A percentile compares a stretch with the other conserved stretches of the same genome.
Conservation (phyloP, 306 rosid genomes). For the Vigna hirtella region DNA sequence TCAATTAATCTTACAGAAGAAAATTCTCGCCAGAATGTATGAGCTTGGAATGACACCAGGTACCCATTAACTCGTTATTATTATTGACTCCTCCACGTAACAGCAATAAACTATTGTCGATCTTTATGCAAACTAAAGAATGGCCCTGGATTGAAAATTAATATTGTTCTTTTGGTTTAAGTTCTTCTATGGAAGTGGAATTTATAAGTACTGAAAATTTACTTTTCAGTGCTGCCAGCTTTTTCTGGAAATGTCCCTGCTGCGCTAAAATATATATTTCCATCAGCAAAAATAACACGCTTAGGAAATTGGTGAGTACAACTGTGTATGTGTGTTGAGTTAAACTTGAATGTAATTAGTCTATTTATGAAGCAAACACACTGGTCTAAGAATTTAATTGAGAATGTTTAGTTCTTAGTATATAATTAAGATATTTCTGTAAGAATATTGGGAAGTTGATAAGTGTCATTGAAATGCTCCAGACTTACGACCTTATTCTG, state of each 20-base stretch:
- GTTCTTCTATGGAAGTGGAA: conserved; percentile 19
- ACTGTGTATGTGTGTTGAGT: conserved; percentile 14
- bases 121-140: conserved; percentile 15
- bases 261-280: conserved; percentile 66
- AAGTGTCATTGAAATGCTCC: background rate
- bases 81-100: conserved; percentile 3
- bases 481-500: background rate
- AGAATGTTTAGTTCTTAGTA: background rate
- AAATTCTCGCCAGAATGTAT: conserved; percentile 75
- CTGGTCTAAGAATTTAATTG: conserved; percentile 14
- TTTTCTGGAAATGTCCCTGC: conserved; percentile 97
- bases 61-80: conserved; percentile 40
- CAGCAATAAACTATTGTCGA: conserved; percentile 1
- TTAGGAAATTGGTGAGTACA: conserved; percentile 83
- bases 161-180: conserved; percentile 31
- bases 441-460: conserved; percentile 30
- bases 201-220: conserved; percentile 33
- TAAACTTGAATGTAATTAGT: conserved; percentile 22
- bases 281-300: conserved; percentile 90
- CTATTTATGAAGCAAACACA: background rate
- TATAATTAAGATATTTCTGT: background rate
- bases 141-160: background rate
- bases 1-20: conserved; percentile 80
- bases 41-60: conserved; percentile 98
- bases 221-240: conserved; percentile 86